These are phyloP conservation scores for Camellia lanceoleosa DNA, from an alignment of 148 eudicot species.

Conservation along the genomic window DNA sequence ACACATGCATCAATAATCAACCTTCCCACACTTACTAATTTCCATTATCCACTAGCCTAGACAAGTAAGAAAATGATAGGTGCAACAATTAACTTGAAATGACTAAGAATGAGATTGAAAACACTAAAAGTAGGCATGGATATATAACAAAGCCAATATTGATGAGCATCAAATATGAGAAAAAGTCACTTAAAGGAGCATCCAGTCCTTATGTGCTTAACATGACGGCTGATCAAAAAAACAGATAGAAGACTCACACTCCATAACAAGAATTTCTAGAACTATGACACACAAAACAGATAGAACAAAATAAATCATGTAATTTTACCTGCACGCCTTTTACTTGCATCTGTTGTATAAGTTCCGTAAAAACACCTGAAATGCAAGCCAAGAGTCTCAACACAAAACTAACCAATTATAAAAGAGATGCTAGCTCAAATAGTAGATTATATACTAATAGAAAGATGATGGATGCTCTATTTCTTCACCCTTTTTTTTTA, in stretches of 20 bases:
- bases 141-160: not conserved
- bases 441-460: not conserved
- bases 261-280: not conserved
- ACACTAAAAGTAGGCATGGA: not conserved
- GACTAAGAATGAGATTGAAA: not conserved
- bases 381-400: slow-evolving; percentile 18
- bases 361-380: slow-evolving; percentile 98
- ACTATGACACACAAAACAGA: not conserved
- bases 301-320: not conserved
- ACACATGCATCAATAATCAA: not conserved
- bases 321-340: slow-evolving; percentile 85
- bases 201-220: not conserved
- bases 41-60: not conserved
- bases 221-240: too few species aligned
- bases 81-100: not conserved
- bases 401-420: not conserved
- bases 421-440: slow-evolving; percentile 13
- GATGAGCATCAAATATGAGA: not conserved
- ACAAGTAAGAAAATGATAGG: not conserved
- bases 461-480: not conserved
- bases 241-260: not conserved
- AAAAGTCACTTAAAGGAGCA: not conserved
- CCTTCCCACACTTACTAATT: not conserved
- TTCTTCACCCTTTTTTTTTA: not conserved
- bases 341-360: slow-evolving; percentile 98